A percentile compares a stretch with the other conserved stretches of the same genome.
These are phyloP conservation scores for Herpetomonas tarakana DNA, from an alignment of 208 protist species.

Conservation along the genomic window DNA sequence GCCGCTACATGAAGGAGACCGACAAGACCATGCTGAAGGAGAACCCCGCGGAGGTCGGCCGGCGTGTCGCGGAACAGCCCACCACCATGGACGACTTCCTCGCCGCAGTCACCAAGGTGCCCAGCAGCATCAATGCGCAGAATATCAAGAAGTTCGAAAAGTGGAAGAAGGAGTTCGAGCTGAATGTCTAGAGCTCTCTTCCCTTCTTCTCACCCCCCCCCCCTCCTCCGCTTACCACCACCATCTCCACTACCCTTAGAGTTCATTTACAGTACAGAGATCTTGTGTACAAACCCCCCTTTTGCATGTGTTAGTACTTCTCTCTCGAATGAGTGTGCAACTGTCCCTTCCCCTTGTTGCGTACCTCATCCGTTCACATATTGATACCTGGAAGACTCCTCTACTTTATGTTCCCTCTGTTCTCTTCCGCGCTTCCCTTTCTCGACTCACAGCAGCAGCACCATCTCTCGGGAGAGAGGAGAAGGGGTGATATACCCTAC, in stretches of 20 bases:
- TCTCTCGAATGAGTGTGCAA: no score
- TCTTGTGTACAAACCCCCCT: no score
- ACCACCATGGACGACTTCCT: conserved; percentile 87
- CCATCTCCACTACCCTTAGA: neutral
- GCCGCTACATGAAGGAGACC: conserved; percentile 79
- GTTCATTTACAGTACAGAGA: conserved; percentile 9
- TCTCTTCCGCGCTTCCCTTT: no score
- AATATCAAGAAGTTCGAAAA: conserved; percentile 86
- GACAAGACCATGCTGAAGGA: conserved; percentile 67
- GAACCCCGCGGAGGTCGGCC: conserved; percentile 78
- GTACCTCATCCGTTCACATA: no score
- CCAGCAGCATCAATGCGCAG: conserved; percentile 80
- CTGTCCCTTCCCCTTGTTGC: no score
- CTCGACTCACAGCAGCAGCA: no score
- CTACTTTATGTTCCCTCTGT: no score
- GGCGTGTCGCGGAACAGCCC: conserved; percentile 75
- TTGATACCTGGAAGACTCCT: no score
- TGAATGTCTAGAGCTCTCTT: conserved; percentile 42
- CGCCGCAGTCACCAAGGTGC: conserved; percentile 74
- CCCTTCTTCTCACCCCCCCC: neutral
- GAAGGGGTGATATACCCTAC: no score
- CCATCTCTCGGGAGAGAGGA: no score
- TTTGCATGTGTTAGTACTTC: conserved; percentile 5
- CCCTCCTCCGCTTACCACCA: neutral
- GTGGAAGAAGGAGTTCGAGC: conserved; percentile 89